A percentile compares a stretch with the other conserved stretches of the same genome.
Evolutionary conservation across 2,329 filamentous ascomycete species (phyloP).

Genomic region (Trichoderma lentiforme): DNA sequence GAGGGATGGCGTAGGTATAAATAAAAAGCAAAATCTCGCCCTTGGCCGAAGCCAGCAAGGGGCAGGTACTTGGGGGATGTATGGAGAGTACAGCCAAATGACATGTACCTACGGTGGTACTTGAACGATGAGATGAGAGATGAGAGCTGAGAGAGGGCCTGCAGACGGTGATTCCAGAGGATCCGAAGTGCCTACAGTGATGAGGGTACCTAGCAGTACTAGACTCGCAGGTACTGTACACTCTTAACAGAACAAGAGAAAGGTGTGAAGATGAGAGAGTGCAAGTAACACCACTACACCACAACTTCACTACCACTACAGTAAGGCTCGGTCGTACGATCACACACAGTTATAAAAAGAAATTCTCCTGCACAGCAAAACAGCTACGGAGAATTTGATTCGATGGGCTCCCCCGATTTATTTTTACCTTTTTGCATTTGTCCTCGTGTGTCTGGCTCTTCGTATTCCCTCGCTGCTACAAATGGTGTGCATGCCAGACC

Average conservation of each 20-base stretch:
- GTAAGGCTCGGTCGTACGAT: neutral
- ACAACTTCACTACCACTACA: neutral
- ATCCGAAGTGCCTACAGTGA: neutral
- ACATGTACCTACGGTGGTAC: neutral
- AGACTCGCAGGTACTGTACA: too few relatives aligned
- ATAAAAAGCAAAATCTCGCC: neutral
- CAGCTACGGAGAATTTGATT: neutral
- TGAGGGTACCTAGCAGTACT: neutral
- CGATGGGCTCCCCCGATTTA: neutral
- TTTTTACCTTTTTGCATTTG: slow-evolving; percentile 9
- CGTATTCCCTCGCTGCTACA: neutral
- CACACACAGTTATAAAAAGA: neutral
- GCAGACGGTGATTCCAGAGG: neutral
- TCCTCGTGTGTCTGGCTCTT: slow-evolving; percentile 9
- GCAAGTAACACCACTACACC: neutral
- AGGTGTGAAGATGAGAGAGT: neutral
- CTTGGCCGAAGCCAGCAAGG: slow-evolving; percentile 1
- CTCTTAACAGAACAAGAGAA: neutral
- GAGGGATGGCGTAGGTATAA: slow-evolving; percentile 2
- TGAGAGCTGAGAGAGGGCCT: neutral
- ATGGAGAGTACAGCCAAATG: neutral
- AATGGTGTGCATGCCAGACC: slow-evolving; percentile 13
- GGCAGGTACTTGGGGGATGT: neutral
- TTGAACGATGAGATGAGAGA: neutral
- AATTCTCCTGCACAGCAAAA: neutral